phyloP scores from a whole-genome alignment of 768 basidiomycete species.

The Mycena rosella region DNA sequence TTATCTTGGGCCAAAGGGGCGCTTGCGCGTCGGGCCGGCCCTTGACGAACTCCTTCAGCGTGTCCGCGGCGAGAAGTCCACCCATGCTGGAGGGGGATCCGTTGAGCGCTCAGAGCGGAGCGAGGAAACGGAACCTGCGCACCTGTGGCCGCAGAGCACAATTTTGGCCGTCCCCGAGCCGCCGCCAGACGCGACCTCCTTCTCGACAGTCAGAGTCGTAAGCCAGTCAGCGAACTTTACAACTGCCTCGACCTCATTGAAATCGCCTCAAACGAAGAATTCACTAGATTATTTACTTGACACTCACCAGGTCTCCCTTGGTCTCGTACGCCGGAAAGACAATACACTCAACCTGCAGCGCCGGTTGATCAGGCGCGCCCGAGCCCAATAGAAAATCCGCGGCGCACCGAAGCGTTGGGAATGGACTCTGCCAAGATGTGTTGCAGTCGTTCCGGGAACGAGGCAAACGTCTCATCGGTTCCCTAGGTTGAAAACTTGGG shows the following conservation, averaged over 20 bases:
- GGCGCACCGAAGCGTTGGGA: slow-evolving; percentile 43
- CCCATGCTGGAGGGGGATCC: slow-evolving; percentile 80
- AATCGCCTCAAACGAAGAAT: slow-evolving; percentile 1
- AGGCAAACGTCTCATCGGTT: slow-evolving; percentile 74
- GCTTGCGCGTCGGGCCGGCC: slow-evolving; percentile 73
- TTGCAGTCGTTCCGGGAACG: slow-evolving; percentile 84
- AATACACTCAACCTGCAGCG: slow-evolving; percentile 73
- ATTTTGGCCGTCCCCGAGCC: slow-evolving; percentile 86
- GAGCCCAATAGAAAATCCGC: background rate
- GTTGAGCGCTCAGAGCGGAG: background rate
- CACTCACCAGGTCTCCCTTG: slow-evolving; percentile 87
- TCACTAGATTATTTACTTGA: background rate
- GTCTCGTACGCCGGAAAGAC: slow-evolving; percentile 96
- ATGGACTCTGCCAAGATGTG: slow-evolving; percentile 81
- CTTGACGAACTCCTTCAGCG: slow-evolving; percentile 77
- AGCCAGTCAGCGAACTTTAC: slow-evolving; percentile 94
- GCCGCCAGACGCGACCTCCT: slow-evolving; percentile 81
- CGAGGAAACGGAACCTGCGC: slow-evolving; percentile 30
- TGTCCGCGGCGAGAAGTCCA: slow-evolving; percentile 89
- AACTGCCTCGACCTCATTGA: slow-evolving; percentile 78
- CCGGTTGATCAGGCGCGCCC: background rate
- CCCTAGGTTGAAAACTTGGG: too few relatives aligned
- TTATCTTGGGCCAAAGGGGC: slow-evolving; percentile 89
- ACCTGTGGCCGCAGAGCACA: slow-evolving; percentile 93
- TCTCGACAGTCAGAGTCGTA: slow-evolving; percentile 87